Percentiles rank a stretch among this genome's conserved stretches.
Conservation (phyloP, 1,139 yeast genomes). For the Cylindricascospora bacillispora region DNA sequence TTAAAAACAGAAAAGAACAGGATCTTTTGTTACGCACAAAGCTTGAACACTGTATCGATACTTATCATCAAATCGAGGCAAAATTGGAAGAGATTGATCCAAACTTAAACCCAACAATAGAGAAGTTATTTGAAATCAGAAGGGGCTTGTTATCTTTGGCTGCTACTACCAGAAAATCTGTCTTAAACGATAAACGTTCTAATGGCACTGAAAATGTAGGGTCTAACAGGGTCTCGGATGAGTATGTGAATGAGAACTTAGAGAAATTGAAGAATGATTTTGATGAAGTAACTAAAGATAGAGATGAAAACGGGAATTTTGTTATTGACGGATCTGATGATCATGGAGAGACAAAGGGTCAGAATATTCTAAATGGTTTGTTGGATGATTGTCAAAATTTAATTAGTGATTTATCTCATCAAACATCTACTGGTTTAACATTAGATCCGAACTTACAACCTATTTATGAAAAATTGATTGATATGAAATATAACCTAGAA, state of each 20-base stretch:
- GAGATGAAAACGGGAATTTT: conserved; percentile 36
- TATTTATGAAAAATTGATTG: conserved; percentile 42
- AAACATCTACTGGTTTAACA: conserved; percentile 32
- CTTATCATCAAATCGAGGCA: conserved; percentile 39
- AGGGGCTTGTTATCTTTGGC: conserved; percentile 40
- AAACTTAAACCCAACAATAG: conserved; percentile 39
- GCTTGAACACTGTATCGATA: conserved; percentile 42
- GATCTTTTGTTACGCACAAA: conserved; percentile 44
- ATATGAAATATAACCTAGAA: conserved; percentile 61
- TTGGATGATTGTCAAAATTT: conserved; percentile 74
- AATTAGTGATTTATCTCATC: conserved; percentile 56
- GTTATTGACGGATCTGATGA: conserved; percentile 29
- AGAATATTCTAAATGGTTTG: conserved; percentile 55
- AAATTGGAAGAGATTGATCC: conserved; percentile 46
- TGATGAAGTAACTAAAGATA: conserved; percentile 30
- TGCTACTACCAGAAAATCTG: conserved; percentile 26
- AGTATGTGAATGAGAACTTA: conserved; percentile 21
- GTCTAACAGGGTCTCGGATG: conserved; percentile 11
- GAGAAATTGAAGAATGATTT: conserved; percentile 29
- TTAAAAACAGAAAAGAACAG: conserved; percentile 38
- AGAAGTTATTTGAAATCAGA: conserved; percentile 40
- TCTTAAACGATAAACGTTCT: conserved; percentile 4
- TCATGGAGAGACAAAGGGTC: conserved; percentile 34
- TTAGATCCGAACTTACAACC: conserved; percentile 39
- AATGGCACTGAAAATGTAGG: too few species aligned